A percentile compares a stretch with the other conserved stretches of the same genome.
phyloP scores from a whole-genome alignment of 495 filamentous ascomycete genomes.

The Pyronema omphalodes region DNA sequence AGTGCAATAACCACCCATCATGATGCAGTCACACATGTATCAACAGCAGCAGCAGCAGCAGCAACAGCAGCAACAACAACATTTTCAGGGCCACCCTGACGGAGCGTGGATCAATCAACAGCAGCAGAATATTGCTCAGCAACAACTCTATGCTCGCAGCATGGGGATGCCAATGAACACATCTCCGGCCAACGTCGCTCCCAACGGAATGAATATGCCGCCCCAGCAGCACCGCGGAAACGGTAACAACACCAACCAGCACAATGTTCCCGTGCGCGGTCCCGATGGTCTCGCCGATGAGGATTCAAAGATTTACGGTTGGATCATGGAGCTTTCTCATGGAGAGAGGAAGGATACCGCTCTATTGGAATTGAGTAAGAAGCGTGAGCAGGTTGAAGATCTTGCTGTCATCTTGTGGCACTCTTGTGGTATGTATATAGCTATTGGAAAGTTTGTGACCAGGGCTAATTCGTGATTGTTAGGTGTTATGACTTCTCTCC shows the following conservation, averaged over 20 bases:
- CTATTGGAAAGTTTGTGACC: constrained; percentile 14
- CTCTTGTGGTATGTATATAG: constrained; percentile 61
- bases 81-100: constrained; percentile 7
- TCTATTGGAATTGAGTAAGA: constrained; percentile 93
- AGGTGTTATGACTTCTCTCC: constrained; percentile 96
- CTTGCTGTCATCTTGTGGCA: constrained; percentile 95
- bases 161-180: constrained; percentile 15
- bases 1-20: not conserved
- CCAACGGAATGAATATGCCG: constrained; percentile 33
- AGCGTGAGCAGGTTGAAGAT: constrained; percentile 93
- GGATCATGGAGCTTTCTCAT: constrained; percentile 83
- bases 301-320: constrained; percentile 75
- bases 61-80: constrained; percentile 15
- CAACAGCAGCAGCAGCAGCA: constrained; percentile 21
- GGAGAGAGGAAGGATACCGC: constrained; percentile 74
- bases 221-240: constrained; percentile 19
- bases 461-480: constrained; percentile 14
- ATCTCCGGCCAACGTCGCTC: constrained; percentile 31
- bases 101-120: not conserved
- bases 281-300: constrained; percentile 48
- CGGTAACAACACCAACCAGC: constrained; percentile 1
- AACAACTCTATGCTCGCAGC: constrained; percentile 7
- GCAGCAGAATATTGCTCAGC: not conserved
- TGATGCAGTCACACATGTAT: constrained; percentile 22
- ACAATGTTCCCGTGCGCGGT: too few relatives aligned